These are phyloP conservation scores for Stromatinia cepivora DNA, from an alignment of 2,329 filamentous ascomycete species.

Conservation along the genomic window DNA sequence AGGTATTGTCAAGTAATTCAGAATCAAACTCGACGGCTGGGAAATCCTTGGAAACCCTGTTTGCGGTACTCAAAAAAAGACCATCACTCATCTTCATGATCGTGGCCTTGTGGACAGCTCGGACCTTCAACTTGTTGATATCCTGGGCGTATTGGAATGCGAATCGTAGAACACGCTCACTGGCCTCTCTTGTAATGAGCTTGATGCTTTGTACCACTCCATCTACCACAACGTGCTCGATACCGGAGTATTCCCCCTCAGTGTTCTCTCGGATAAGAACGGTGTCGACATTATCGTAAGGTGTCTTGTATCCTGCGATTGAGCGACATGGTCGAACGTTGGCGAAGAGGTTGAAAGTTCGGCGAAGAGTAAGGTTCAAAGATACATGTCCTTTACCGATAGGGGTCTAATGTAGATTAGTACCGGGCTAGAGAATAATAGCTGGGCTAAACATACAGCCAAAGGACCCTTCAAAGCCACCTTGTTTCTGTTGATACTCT, in stretches of 20 bases:
- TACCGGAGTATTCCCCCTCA: conserved; percentile 98
- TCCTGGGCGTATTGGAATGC: conserved; percentile 97
- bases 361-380: conserved; percentile 95
- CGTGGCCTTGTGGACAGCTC: conserved; percentile 98
- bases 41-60: conserved; percentile 90
- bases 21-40: conserved; percentile 94
- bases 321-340: conserved; percentile 98
- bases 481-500: conserved; percentile 92
- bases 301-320: conserved; percentile 96
- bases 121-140: conserved; percentile 93
- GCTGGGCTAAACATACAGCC: conserved; percentile 60
- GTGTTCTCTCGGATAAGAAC: conserved; percentile 99
- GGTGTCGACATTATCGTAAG: conserved; percentile 95
- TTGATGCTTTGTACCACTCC: conserved; percentile 99
- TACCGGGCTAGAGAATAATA: conserved; percentile 27
- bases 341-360: conserved; percentile 99
- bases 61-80: conserved; percentile 88
- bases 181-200: conserved; percentile 94
- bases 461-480: conserved; percentile 97
- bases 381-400: conserved; percentile 99
- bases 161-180: conserved; percentile 92
- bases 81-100: conserved; percentile 99
- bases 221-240: conserved; percentile 97
- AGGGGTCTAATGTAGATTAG: conserved; percentile 63
- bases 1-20: conserved; percentile 98